phyloP scores from a whole-genome alignment of 257 asterid species.

The Solanum sitiens region DNA sequence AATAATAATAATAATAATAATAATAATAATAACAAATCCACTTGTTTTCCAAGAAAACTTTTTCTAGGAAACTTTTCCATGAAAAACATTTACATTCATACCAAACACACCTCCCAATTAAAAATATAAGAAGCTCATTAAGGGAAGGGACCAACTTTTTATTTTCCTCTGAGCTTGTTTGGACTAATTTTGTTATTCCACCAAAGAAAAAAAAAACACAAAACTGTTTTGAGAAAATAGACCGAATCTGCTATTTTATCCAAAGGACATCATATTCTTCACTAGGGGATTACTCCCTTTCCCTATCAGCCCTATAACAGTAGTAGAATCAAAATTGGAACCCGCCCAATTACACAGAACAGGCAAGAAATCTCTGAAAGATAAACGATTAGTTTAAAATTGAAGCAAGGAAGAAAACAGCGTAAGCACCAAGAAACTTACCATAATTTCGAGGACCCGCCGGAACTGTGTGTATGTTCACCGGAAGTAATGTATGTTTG shows the following conservation, averaged over 20 bases:
- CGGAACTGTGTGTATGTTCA: background rate
- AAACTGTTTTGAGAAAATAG: background rate
- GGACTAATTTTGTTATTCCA: background rate
- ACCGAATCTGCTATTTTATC: background rate
- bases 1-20: background rate
- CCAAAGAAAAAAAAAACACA: no score
- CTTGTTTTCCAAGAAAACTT: background rate
- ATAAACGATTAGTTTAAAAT: background rate
- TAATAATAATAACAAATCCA: background rate
- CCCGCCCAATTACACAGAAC: background rate
- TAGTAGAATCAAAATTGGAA: background rate
- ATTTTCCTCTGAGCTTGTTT: background rate
- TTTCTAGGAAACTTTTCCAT: background rate
- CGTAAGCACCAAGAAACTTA: background rate
- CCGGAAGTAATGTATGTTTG: background rate
- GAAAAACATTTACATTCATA: background rate
- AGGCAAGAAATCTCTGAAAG: background rate
- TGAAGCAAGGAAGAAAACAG: background rate
- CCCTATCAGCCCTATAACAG: background rate
- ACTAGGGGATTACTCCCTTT: background rate
- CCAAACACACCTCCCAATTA: background rate
- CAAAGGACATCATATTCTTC: background rate
- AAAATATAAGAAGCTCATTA: background rate
- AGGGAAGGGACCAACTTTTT: background rate
- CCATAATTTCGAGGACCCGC: background rate